Evolutionary conservation across 768 basidiomycete genomes (phyloP).

Genomic region (Leccinum obscurum): DNA sequence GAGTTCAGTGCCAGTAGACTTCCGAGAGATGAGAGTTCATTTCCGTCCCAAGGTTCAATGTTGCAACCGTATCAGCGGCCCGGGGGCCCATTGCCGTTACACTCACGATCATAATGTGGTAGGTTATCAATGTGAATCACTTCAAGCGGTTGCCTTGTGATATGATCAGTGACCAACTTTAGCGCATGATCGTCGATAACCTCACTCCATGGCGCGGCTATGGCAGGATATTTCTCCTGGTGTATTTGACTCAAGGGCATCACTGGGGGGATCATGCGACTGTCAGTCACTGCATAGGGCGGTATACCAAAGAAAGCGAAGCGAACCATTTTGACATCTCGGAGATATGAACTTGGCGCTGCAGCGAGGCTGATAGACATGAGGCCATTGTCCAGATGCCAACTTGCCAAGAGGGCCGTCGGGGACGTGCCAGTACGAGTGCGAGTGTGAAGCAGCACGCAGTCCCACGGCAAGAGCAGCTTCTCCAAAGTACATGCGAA

Average conservation of each 20-base stretch:
- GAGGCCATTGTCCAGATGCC: not conserved
- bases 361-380: not conserved
- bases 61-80: not conserved
- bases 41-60: not conserved
- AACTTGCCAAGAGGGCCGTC: not conserved
- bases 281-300: too few relatives aligned
- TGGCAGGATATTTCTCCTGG: not conserved
- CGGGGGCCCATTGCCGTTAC: not conserved
- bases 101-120: not conserved
- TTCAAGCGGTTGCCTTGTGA: not conserved
- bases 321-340: too few relatives aligned
- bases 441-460: not conserved
- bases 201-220: not conserved
- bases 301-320: too few relatives aligned
- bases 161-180: not conserved
- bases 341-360: not conserved
- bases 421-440: not conserved
- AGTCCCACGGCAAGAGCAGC: not conserved
- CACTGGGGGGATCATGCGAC: too few relatives aligned
- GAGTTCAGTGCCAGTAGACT: not conserved
- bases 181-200: not conserved
- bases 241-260: not conserved
- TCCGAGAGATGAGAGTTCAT: not conserved
- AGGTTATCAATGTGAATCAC: not conserved
- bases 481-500: not conserved